A percentile compares a stretch with the other conserved stretches of the same genome.
Conservation (phyloP, 1,284 basidiomycete genomes). For the Caloboletus firmus region DNA sequence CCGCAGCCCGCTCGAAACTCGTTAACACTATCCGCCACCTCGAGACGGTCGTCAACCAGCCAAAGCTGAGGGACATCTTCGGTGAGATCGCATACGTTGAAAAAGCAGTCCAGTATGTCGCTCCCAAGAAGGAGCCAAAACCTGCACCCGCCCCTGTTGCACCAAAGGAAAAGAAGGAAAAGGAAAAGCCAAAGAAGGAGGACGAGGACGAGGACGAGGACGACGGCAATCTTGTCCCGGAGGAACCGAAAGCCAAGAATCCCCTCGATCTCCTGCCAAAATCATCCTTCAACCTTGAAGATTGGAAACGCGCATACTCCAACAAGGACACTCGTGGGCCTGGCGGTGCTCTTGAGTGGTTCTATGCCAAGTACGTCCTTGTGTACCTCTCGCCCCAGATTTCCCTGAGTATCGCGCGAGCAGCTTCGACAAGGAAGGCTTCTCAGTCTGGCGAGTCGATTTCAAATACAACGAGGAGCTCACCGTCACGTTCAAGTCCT, state of each 20-base stretch:
- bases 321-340: slow-evolving; percentile 91
- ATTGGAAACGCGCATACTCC: slow-evolving; percentile 98
- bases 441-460: slow-evolving; percentile 89
- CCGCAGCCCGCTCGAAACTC: slow-evolving; percentile 60
- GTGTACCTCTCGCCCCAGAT: slow-evolving; percentile 1
- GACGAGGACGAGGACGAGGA: slow-evolving; percentile 65
- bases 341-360: slow-evolving; percentile 79
- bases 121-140: slow-evolving; percentile 73
- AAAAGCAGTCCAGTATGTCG: slow-evolving; percentile 69
- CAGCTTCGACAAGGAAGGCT: slow-evolving; percentile 90
- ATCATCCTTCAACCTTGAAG: slow-evolving; percentile 91
- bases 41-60: slow-evolving; percentile 85
- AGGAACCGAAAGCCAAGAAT: slow-evolving; percentile 86
- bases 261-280: slow-evolving; percentile 92
- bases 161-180: slow-evolving; percentile 59
- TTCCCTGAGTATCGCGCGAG: slow-evolving; percentile 26
- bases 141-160: slow-evolving; percentile 40
- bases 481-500: slow-evolving; percentile 90
- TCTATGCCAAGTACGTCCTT: slow-evolving; percentile 78
- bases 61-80: slow-evolving; percentile 67
- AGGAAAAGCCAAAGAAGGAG: slow-evolving; percentile 57
- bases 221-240: slow-evolving; percentile 59
- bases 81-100: slow-evolving; percentile 64
- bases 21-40: slow-evolving; percentile 82
- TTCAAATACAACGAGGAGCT: slow-evolving; percentile 98